Base-by-base conservation (phyloP, 495 filamentous ascomycete species). In the Daldinia vernicosa region DNA sequence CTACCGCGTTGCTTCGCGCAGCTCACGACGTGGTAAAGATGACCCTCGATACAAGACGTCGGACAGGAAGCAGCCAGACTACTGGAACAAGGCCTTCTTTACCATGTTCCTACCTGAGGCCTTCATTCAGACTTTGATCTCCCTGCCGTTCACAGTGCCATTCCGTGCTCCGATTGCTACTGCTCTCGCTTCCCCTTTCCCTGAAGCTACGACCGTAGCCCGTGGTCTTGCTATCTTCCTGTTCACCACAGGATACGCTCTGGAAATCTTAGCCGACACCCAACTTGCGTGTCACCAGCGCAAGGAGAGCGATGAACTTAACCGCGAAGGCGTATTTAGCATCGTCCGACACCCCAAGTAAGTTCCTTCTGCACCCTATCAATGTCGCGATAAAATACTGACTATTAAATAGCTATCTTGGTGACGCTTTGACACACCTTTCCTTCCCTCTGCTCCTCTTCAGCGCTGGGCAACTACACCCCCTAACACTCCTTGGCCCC, bases 271-370 rank as follows among this genome's bases (percentile, higher is more conserved):
- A 53, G 86, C 86, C 4, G 87, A 89, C 74, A 76, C 70, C 37
- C 87, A 88, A 67, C 75, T 89, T 66, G 80, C 70, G 37, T 15
- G 51, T 1, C 70, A 73, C 33, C 63, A 58, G 60, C 83, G 79
- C 69, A 80, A 82, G 64, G 69, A 72, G 5, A 75, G 71, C 67
- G 6, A 51, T 60, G 56, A 68, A 59, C 54, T 72, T 56, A 70
- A 82, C 67, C 33, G 78, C 32, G 80, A 86, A 28, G 86, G 86
- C 1, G 86, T 89, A 15, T 88, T 87, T 86, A 84, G 85, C 58
- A 76, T 89, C 40, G 86, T 89, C 8, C 78, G 87, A 30, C 86
- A 89, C 78, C 87, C 87, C 0, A 88, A 89, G 87, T 89, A 78
- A 75, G 86, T 80, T 26, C 33, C 8, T 14, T 6, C 27, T 28